These are phyloP conservation scores for Carex myosuroides DNA, from an alignment of 176 grass and related monocot genomes.

Conservation along the genomic window DNA sequence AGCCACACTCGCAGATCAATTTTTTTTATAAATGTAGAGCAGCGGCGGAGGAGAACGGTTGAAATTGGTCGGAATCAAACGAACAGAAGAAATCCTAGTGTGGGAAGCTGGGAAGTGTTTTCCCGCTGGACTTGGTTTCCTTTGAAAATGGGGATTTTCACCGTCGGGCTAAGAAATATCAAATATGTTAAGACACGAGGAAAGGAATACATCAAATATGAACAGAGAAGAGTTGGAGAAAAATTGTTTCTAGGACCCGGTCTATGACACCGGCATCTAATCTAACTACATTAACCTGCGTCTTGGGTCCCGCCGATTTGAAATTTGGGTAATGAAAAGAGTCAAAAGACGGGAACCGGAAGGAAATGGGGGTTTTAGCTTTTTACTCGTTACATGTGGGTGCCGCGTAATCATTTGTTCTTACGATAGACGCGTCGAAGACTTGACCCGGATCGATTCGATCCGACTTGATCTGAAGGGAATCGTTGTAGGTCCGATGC, in stretches of 20 bases:
- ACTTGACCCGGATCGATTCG: too few relatives aligned
- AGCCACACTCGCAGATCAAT: background rate
- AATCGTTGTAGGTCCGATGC: too few relatives aligned
- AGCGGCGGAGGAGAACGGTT: too few relatives aligned
- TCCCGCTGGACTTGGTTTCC: background rate
- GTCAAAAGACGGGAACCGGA: too few relatives aligned
- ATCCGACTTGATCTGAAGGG: too few relatives aligned
- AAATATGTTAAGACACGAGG: background rate
- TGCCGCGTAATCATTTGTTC: too few relatives aligned
- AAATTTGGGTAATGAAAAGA: too few relatives aligned
- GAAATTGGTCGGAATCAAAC: background rate
- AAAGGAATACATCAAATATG: background rate
- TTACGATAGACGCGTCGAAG: too few relatives aligned
- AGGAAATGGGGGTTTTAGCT: too few relatives aligned
- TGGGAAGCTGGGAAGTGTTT: constrained; percentile 2
- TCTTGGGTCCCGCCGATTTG: background rate
- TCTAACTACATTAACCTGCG: background rate
- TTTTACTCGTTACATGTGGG: too few relatives aligned
- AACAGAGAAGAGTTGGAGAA: background rate
- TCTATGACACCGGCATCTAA: background rate
- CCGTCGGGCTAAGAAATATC: background rate
- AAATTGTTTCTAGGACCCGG: background rate
- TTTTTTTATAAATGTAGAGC: background rate
- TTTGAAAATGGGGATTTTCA: background rate
- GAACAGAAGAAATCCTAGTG: too few relatives aligned